phyloP scores from a whole-genome alignment of 768 basidiomycete species.

The Astraeus odoratus region DNA sequence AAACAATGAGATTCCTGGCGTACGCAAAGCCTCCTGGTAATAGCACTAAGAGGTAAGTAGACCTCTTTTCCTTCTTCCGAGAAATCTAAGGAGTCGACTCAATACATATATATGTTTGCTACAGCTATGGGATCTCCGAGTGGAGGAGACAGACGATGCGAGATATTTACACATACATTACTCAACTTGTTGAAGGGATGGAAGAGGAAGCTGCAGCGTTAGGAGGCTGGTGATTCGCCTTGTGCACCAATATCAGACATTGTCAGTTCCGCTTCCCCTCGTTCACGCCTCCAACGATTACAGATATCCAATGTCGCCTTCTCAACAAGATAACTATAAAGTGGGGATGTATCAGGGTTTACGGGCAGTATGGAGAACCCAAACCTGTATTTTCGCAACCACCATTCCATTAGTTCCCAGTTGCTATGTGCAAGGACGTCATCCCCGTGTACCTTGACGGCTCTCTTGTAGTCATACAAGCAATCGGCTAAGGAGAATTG shows the following conservation, averaged over 20 bases:
- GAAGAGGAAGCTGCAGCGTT: conserved; percentile 5
- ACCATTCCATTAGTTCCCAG: conserved; percentile 85
- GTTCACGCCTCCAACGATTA: conserved; percentile 85
- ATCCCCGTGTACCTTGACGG: conserved; percentile 78
- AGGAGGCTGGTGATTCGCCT: conserved; percentile 24
- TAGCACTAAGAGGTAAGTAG: background rate
- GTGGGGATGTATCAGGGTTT: conserved; percentile 2
- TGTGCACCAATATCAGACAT: conserved; percentile 43
- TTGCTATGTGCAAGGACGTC: conserved; percentile 85
- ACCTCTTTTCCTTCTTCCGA: background rate
- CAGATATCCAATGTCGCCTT: conserved; percentile 57
- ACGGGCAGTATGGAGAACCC: background rate
- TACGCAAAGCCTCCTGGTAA: conserved; percentile 90
- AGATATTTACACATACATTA: conserved; percentile 1
- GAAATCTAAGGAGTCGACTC: background rate
- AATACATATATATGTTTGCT: background rate
- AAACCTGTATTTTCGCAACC: conserved; percentile 79
- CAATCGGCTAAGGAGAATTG: conserved; percentile 79
- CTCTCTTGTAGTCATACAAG: conserved; percentile 61
- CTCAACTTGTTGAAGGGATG: background rate
- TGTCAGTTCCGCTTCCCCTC: conserved; percentile 70
- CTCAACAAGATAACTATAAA: conserved; percentile 69
- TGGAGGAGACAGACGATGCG: background rate
- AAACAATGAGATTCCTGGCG: conserved; percentile 76
- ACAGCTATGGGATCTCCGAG: too few relatives aligned